A percentile compares a stretch with the other conserved stretches of the same genome.
Conservation (phyloP, 208 protist genomes). For the Entamoeba dispar region DNA sequence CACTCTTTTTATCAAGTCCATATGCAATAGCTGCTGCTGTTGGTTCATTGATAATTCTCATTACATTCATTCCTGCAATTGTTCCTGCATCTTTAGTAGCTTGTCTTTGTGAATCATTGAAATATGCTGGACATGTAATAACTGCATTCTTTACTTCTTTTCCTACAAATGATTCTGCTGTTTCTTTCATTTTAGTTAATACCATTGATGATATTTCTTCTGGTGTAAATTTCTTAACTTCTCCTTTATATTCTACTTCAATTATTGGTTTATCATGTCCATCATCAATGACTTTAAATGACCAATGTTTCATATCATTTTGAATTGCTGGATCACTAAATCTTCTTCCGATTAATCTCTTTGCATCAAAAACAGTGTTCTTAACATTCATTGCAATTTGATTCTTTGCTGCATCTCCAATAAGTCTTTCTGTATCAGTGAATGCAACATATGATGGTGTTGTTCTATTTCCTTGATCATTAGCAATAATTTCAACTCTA, state of each 20-base stretch:
- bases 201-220: conserved; percentile 32
- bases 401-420: conserved; percentile 53
- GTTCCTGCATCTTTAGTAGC: conserved; percentile 66
- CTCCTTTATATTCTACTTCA: conserved; percentile 16
- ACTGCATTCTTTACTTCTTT: conserved; percentile 20
- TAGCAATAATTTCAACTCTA: conserved; percentile 51
- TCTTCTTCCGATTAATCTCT: conserved; percentile 59
- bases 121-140: conserved; percentile 64
- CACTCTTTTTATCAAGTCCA: conserved; percentile 62
- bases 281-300: conserved; percentile 51
- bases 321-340: conserved; percentile 38
- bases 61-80: conserved; percentile 72
- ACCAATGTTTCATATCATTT: conserved; percentile 48
- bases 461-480: conserved; percentile 43
- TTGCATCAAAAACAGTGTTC: conserved; percentile 71
- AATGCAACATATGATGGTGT: conserved; percentile 70
- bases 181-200: conserved; percentile 29
- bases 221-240: conserved; percentile 9
- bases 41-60: conserved; percentile 99
- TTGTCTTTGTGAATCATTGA: conserved; percentile 72
- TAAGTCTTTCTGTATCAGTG: conserved; percentile 47
- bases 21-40: conserved; percentile 96
- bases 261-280: conserved; percentile 44
- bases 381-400: conserved; percentile 60
- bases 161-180: conserved; percentile 29